Base-by-base conservation (phyloP, 305 asterid genomes). In the Fraxinus platypoda region DNA sequence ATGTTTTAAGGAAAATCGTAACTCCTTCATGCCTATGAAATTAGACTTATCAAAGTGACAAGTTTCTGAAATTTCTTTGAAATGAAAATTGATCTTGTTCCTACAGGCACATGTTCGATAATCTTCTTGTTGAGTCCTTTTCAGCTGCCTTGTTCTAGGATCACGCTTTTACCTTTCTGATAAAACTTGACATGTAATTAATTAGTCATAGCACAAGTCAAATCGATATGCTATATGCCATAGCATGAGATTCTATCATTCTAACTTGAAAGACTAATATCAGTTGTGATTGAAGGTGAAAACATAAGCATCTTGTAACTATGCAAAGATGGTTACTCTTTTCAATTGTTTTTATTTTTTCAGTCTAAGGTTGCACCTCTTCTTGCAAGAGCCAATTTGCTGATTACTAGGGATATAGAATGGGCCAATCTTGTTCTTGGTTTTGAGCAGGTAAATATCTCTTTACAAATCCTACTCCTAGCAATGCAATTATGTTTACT, bases 341-440 rank as follows among this genome's bases (percentile, higher is more conserved):
- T 80, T 78, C 41, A 34, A 52, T 78, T 83, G 77, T 25, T 83
- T 82, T 72, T 76, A 81, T 85, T 85, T 59, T 88, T 86, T 75
- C 91, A 96, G 99, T 88, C 91, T 81, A 87, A 80, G 89, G 89
- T 96, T 83, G 98, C 98, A 49, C 92, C 94, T 23, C 99, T 96
- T 90, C 94, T 96, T 81, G 99, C 99, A 80, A 92, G 99, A 91
- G 92, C 99, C 85, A 92, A 90, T 88, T 91, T 96, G 89, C 94
- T 96, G 90, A 94, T 96, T 84, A 96, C 99, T 66, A 93, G 99
- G 93, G 98, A 96, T 85, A 94, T 96, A 84, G 99, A 96, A 85
- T 96, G 99, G 99, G 97, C 94, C 54, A 96, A 96, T 86, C 93
- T 96, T 89, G 92, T 92, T 85, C 86, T 90, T 78, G 98, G 98